Percentiles rank a stretch among this genome's conserved stretches.
phyloP scores from a whole-genome alignment of 2,329 filamentous ascomycete species.

The Cryphonectria parasitica region DNA sequence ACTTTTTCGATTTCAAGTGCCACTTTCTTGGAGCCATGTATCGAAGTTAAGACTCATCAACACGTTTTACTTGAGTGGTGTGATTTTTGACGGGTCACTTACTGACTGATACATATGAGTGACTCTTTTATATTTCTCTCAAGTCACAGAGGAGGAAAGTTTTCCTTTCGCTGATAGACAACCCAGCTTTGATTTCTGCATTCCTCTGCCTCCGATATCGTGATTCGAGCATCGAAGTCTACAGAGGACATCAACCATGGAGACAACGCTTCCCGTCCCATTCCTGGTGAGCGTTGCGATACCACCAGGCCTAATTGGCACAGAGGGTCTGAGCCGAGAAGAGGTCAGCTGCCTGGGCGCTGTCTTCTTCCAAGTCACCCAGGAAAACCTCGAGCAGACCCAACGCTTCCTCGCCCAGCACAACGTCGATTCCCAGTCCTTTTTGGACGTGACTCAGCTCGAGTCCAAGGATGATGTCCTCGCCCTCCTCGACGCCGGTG shows the following conservation, averaged over 20 bases:
- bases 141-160: neutral
- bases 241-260: conserved; percentile 50
- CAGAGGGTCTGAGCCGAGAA: conserved; percentile 57
- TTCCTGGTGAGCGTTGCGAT: conserved; percentile 64
- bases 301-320: conserved; percentile 49
- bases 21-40: neutral
- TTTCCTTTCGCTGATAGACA: neutral
- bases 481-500: conserved; percentile 81
- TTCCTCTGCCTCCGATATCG: conserved; percentile 4
- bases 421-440: conserved; percentile 62
- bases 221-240: neutral
- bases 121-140: neutral
- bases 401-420: conserved; percentile 53
- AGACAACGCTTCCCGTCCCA: conserved; percentile 66
- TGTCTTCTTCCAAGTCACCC: conserved; percentile 59
- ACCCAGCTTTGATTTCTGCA: too few species aligned
- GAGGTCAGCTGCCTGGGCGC: conserved; percentile 64
- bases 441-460: conserved; percentile 76
- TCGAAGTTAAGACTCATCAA: conserved; percentile 22
- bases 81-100: conserved; percentile 12
- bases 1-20: conserved; percentile 28
- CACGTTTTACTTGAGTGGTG: conserved; percentile 10
- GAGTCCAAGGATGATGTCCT: conserved; percentile 73
- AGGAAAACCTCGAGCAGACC: conserved; percentile 46
- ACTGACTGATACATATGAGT: neutral